Evolutionary conservation across 2,329 filamentous ascomycete species (phyloP), one percentile per base, ranked within the genome.

Genomic region (Zalaria obscura): DNA sequence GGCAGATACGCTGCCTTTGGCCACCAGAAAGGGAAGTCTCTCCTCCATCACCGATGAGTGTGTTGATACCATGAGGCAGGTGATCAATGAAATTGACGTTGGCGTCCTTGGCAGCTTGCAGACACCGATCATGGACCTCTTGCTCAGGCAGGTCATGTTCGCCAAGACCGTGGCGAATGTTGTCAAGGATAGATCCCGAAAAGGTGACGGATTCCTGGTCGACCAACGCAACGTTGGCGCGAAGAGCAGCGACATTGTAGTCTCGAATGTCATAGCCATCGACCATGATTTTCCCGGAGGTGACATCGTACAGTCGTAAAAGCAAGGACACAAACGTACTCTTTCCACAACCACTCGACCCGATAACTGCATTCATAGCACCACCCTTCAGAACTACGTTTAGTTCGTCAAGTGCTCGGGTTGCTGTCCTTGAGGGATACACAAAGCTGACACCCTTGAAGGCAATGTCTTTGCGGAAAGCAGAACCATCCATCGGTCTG

Each of bases 131-230:
- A 46, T 36, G 32, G 7, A 50, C 44, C 25, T 55, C 52, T 5
- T 49, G 45, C 6, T 54, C 42, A 1, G 48, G 40, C 1, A 58
- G 25, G n/a, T 42, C 35, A 26, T 52, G 45, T 3, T 45, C 46
- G 18, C 48, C 40, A 1, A 59, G 41, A 8, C 64, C 65, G 29
- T 67, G 55, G 26, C 57, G 54, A 8, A 68, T 62, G 39, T 70
- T 69, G 42, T 67, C 65, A 29, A 57, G 57, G 35, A 70, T 55
- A 2, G 57, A 61, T 3, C 63, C 65, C 0, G 62, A 58, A 45
- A 69, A 69, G 1, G 69, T 51, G 25, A 63, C 56, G 2, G 62
- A 56, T 32, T 70, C 65, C 51, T 70, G 66, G 39, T 64, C 60
- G 1, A 69, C 59, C 6, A 69, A 55, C 2, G 62, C 61, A 7